Conservation (phyloP, 352 stramenopile species). For the Pythium folliculosum region DNA sequence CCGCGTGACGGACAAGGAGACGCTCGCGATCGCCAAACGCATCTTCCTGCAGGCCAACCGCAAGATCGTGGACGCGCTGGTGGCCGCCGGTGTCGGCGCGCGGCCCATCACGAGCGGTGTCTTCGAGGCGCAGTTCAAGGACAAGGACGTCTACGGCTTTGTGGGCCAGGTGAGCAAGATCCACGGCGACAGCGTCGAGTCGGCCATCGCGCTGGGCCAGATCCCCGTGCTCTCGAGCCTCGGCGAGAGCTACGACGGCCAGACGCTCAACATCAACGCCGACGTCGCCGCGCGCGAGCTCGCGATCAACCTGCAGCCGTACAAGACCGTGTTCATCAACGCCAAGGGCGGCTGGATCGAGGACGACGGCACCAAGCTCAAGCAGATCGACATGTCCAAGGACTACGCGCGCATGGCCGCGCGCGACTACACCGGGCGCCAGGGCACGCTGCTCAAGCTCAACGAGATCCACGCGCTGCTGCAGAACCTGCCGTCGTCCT, state of each 20-base stretch:
- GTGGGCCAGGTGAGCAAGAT: slow-evolving; percentile 86
- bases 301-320: slow-evolving; percentile 78
- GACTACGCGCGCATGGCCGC: slow-evolving; percentile 80
- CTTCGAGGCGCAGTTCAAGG: slow-evolving; percentile 80
- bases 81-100: slow-evolving; percentile 59
- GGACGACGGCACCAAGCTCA: slow-evolving; percentile 82
- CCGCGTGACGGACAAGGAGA: slow-evolving; percentile 86
- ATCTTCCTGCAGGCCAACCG: slow-evolving; percentile 87
- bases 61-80: slow-evolving; percentile 79
- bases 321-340: slow-evolving; percentile 90
- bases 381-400: slow-evolving; percentile 78
- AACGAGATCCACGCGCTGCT: slow-evolving; percentile 90
- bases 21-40: slow-evolving; percentile 81
- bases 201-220: slow-evolving; percentile 62
- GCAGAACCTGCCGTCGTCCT: slow-evolving; percentile 70
- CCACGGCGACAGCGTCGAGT: slow-evolving; percentile 63
- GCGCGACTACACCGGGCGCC: slow-evolving; percentile 84
- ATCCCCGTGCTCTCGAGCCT: slow-evolving; percentile 88
- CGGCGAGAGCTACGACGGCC: slow-evolving; percentile 67
- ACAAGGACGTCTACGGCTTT: slow-evolving; percentile 83
- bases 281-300: slow-evolving; percentile 84
- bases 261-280: slow-evolving; percentile 90
- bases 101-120: slow-evolving; percentile 87
- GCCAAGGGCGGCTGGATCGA: slow-evolving; percentile 89
- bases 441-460: slow-evolving; percentile 91